phyloP scores from a whole-genome alignment of 306 rosid species.

The Lathyrus aphaca region DNA sequence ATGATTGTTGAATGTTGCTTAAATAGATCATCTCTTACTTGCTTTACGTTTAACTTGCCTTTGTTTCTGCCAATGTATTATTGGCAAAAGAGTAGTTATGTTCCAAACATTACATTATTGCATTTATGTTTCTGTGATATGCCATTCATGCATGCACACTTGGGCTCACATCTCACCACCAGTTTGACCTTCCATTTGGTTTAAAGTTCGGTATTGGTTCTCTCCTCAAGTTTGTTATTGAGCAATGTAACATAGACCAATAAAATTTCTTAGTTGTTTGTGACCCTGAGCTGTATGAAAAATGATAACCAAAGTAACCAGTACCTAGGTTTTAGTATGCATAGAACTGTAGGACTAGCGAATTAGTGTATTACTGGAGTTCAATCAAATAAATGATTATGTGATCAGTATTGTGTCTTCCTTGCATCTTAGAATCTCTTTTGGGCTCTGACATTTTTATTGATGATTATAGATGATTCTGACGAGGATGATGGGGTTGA shows the following conservation, averaged over 20 bases:
- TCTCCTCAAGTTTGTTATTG: conserved; percentile 14
- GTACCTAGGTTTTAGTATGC: conserved; percentile 13
- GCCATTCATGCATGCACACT: conserved; percentile 10
- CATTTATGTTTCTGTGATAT: background rate
- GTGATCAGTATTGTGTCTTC: background rate
- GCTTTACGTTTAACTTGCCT: conserved; percentile 5
- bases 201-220: conserved; percentile 2
- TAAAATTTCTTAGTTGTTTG: conserved; percentile 19
- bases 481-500: conserved; percentile 64
- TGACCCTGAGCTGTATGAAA: conserved; percentile 18
- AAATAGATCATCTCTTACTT: conserved; percentile 13
- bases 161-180: conserved; percentile 14
- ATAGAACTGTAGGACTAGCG: conserved; percentile 12
- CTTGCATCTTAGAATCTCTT: conserved; percentile 12
- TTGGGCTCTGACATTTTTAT: conserved; percentile 27
- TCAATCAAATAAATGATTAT: conserved; percentile 20
- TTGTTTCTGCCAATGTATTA: conserved; percentile 14
- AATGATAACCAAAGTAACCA: conserved; percentile 16
- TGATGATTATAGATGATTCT: conserved; percentile 62
- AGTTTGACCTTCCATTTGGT: conserved; percentile 20
- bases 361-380: conserved; percentile 11
- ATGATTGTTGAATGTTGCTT: background rate
- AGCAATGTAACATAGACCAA: conserved; percentile 21
- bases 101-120: background rate
- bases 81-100: background rate